Evolutionary conservation across 495 filamentous ascomycete species (phyloP).

Genomic region (Neurospora discreta): DNA sequence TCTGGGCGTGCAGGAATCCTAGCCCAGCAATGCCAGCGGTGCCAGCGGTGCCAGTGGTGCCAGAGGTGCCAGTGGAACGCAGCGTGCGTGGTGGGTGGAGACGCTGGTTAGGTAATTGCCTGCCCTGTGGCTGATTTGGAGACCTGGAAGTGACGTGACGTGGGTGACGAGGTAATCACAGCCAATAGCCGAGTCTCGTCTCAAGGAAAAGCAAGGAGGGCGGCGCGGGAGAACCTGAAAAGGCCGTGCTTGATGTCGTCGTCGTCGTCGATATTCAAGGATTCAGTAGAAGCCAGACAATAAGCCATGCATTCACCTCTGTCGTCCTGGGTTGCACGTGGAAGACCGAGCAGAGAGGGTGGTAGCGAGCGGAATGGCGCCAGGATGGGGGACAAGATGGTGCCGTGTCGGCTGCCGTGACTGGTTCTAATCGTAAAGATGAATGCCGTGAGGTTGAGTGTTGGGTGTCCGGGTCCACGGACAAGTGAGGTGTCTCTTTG

Average conservation of each 20-base stretch:
- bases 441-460: background rate
- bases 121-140: background rate
- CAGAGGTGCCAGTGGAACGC: background rate
- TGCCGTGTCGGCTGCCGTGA: background rate
- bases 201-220: constrained; percentile 7
- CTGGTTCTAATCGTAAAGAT: background rate
- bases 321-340: background rate
- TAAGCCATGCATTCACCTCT: background rate
- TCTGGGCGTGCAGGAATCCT: background rate
- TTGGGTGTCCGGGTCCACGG: background rate
- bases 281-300: background rate
- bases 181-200: constrained; percentile 13
- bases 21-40: background rate
- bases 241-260: background rate
- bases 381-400: background rate
- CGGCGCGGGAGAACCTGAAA: background rate
- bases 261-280: background rate
- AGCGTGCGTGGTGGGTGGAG: background rate
- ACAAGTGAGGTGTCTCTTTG: background rate
- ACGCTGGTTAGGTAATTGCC: background rate
- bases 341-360: background rate
- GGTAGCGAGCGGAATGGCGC: background rate
- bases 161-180: constrained; percentile 6
- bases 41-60: background rate
- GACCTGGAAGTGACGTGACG: constrained; percentile 9